Evolutionary conservation across 306 rosid species (phyloP), one percentile per base, ranked within the genome.

Genomic region (Prunus campanulata): DNA sequence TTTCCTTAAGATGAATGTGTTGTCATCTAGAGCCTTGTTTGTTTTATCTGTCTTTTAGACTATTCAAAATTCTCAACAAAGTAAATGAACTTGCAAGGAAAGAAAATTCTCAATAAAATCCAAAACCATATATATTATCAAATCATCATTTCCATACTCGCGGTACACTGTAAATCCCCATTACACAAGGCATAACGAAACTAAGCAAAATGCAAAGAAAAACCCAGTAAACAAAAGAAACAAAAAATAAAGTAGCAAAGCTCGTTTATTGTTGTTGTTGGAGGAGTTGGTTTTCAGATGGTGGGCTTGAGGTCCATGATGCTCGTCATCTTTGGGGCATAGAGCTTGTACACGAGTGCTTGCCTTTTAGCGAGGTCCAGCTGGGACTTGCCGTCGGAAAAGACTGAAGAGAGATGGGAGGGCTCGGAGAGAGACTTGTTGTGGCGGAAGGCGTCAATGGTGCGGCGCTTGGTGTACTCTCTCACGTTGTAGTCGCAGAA

Each of bases 401-500:
- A 86, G 25, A 88, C 91, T 5, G 87, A 54, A 27, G 89, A 67
- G 39, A 86, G 51, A 11, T 83, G 70, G 52, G 80, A 30, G 4
- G 87, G 61, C 35, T 88, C 91, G 0, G 93, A 78, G n/a, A 93
- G 90, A 66, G n/a, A 27, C 18, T 68, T 84, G 68, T 83, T 89
- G 11, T 74, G 66, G 65, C 87, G 97, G 73, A 91, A 91, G 66
- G 88, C 89, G 18, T 91, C 97, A 48, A 87, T 8, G 75, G 93
- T 80, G 11, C 93, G 91, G 80, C 84, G 90, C 86, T 84, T 89
- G 13, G 88, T 66, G 92, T 93, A 91, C 75, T 93, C 97, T 55
- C 86, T 81, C 46, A 91, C 80, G 88, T 93, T 93, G 90, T 91
- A 93, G 76, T 93, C 96, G 32, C 83, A 74, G 72, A 93, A 89